phyloP scores from a whole-genome alignment of 768 basidiomycete species.

The Pleurotus djamor region DNA sequence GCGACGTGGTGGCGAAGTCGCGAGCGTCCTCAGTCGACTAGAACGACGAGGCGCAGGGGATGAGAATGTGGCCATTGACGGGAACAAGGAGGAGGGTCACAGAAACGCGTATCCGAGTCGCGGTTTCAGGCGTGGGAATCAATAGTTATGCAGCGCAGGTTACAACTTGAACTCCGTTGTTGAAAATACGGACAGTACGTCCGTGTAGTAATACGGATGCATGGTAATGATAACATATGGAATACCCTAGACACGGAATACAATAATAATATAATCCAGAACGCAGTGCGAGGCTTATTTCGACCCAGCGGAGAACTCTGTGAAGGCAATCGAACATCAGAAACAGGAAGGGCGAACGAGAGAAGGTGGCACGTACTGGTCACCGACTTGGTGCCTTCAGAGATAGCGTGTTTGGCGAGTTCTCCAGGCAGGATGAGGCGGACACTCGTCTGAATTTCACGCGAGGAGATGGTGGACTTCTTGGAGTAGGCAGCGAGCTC shows the following conservation, averaged over 20 bases:
- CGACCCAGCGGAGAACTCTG: conserved; percentile 6
- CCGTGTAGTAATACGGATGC: not conserved
- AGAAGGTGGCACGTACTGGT: conserved; percentile 40
- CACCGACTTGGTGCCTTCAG: conserved; percentile 75
- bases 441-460: conserved; percentile 97
- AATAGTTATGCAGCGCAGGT: too few species aligned
- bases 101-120: not conserved
- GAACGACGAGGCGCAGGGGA: conserved; percentile 2
- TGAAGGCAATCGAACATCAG: not conserved
- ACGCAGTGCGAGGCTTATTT: not conserved
- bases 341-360: not conserved
- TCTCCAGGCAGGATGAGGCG: conserved; percentile 96
- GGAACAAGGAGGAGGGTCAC: not conserved
- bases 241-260: conserved; percentile 6
- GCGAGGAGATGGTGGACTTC: conserved; percentile 98
- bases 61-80: not conserved
- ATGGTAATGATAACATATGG: not conserved
- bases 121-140: not conserved
- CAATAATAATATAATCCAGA: conserved; percentile 7
- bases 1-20: conserved; percentile 2
- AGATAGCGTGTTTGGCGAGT: conserved; percentile 98
- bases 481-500: conserved; percentile 98
- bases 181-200: too few species aligned
- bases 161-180: too few species aligned
- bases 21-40: conserved; percentile 1